Base-by-base conservation (phyloP, 495 filamentous ascomycete genomes). In the Aspergillus saccharolyticus region DNA sequence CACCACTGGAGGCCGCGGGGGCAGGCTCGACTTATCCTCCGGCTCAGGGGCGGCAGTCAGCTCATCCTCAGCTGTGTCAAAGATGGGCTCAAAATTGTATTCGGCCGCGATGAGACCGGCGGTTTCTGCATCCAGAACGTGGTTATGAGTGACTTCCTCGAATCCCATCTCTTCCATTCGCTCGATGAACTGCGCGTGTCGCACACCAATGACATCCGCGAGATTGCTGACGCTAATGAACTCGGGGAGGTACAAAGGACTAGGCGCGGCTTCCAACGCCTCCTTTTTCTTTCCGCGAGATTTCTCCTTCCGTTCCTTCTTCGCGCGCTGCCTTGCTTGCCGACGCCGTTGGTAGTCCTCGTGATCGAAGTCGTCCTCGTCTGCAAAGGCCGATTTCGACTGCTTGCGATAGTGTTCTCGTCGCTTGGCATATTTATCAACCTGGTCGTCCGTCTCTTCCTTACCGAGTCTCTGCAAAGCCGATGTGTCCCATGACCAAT, bases 51-150 rank as follows among this genome's bases (percentile, higher is more conserved):
- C 87, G n/a, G 91, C 81, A 60, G 81, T 79, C 14, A 99, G 74
- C 66, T 98, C 91, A 51, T 85, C 78, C 3, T 80, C 77, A 19
- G 78, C 82, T 1, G 70, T 70, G 33, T 94, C 89, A n/a, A 92
- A 83, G 19, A 90, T 87, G 9, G 95, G 89, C 61, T 97, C 93
- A 66, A 86, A 97, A 48, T 91, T 90, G 68, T 91, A 97, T 68
- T 99, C 95, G 64, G 87, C 83, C 17, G 91, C 94, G 60, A 99
- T 86, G 63, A 97, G 75, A 6, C 89, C 91, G 16, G 94, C 91
- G 55, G 86, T 91, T 70, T 99, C 95, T 14, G 89, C 85, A 56
- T 94, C 89, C 57, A 99, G 78, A 30, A 99, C 81, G 63, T 91
- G 89, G 54, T 89, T 89, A 55, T 88, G 78, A 33, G 78, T 81